Base-by-base conservation (phyloP, 176 grass and related monocot genomes). In the Avena sativa region DNA sequence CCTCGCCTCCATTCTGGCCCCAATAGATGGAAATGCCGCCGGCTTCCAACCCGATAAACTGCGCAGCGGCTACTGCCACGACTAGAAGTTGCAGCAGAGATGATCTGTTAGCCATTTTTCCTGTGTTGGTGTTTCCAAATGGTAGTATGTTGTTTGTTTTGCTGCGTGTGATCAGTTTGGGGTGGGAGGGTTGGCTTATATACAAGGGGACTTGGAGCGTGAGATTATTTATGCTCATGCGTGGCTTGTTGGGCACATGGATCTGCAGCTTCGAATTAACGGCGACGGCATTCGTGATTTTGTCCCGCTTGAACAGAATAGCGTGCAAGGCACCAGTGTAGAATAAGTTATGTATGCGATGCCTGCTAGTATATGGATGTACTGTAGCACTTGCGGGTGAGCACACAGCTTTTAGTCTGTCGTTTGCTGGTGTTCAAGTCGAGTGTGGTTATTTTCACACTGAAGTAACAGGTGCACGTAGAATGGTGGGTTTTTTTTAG, bases 121-220 rank as follows among this genome's bases (percentile, higher is more conserved):
- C 21, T 63, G 4, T 25, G 21, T 63, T 63, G 60, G 8, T 28
- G 61, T 26, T 64, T 5, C 6, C 61, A 13, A 28, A 64, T 64
- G 61, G 61, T 28, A 64, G 53, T 53, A 16, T 53, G 51, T 53
- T 53, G 51, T 16, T 53, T 12, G 12, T 12, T 53, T 53, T 53
- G 51, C 51, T 53, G 51, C 51, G 11, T 53, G 14, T 85, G 71
- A 56, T 86, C 23, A 69, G n/a, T 76, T 32, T 57, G 2, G 12
- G 44, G 6, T 80, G 3, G 4, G 30, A 20, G 57, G 83, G 20
- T 48, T 66, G 30, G 62, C n/a, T 57, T 36, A 49, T 89, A 74
- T 89, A 85, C 44, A 34, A 53, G 16, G 25, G 46, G 48, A 80
- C 6, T 46, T n/a, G 40, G 26, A 30, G 82, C 23, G 30, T 62